Evolutionary conservation across 2,329 filamentous ascomycete genomes (phyloP), one percentile per base, ranked within the genome.

Genomic region (Fusarium hostae): DNA sequence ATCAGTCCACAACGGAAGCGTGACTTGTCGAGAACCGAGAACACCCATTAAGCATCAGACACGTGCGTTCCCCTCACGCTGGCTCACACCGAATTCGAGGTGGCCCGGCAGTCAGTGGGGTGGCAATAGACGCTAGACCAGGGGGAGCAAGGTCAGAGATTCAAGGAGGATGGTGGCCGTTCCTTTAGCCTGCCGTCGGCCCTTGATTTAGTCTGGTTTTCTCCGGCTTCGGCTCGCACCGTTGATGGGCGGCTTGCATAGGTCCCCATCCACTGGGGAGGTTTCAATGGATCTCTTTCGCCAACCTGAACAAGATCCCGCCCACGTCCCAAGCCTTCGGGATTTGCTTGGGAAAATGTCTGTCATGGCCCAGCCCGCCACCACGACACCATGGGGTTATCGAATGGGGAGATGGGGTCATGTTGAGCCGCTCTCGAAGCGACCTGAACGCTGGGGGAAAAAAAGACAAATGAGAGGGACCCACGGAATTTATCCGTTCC

Each of bases 151-250:
- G 59, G 58, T 50, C 58, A 74, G 63, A 73, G 59, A 61, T 35
- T 54, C 58, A 51, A 63, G 60, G 58, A 72, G 63, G 66, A 65
- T 73, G 62, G 66, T 52, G 56, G 59, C 60, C 58, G 58, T 69
- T 51, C 56, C 57, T 60, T 55, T 70, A 76, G 75, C 74, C 74
- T 74, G 66, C 74, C 74, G 70, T 74, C 76, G 74, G 76, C 73
- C 66, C 72, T 75, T 67, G 73, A 74, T 74, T 78, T 78, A 79
- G 77, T 73, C 75, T 79, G 68, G 69, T 75, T 77, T 72, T 76
- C 74, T 77, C 77, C 79, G 78, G 77, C 76, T 74, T 79, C 79
- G 79, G 79, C 77, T 81, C 79, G 79, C 79, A 79, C 78, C 79
- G 79, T 78, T 77, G 77, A 75, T 76, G 69, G 71, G 76, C 75